Evolutionary conservation across 2,329 filamentous ascomycete species (phyloP), one percentile per base, ranked within the genome.

Genomic region (Penicillium sp.): DNA sequence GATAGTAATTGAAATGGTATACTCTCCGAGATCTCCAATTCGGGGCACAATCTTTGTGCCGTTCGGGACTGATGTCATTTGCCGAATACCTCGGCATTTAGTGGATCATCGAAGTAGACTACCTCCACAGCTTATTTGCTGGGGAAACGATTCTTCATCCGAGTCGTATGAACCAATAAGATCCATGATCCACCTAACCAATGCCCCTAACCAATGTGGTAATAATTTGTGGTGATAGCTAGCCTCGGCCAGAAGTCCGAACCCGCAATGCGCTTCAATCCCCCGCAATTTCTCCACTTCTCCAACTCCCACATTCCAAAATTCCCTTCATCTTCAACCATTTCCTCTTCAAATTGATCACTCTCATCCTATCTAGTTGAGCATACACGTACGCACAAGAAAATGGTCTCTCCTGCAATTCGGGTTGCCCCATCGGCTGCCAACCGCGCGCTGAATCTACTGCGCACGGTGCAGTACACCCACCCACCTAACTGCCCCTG

Each of bases 401-500:
- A 52, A 49, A 76, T 77, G 75, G 63, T 74, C 58, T 58, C 69
- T 51, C 73, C 75, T 47, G 70, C 76, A 46, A 70, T 81, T 54
- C 73, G 79, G 44, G 70, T 80, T 56, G 76, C 78, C 46, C 76
- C 77, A 35, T 76, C 78, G 9, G 78, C 79, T 49, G 77, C 78
- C 56, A 78, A 73, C 55, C 71, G 77, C 58, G 79, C 79, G 19
- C 65, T 87, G 55, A 78, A 84, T 64, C 82, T 91, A 53, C 87
- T 98, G 49, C 88, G 90, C 54, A 93, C 93, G n/a, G 87, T 99
- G 54, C 93, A 96, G 75, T 96, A 89, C 74, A 89, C 89, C 1
- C 93, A 95, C 72, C 92, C 91, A 56, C 91, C 91, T 6, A 87
- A 84, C 52, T 97, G 93, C 71, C 95, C 95, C 1, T 98, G 95